phyloP scores from a whole-genome alignment of 2,329 filamentous ascomycete genomes.

The Zalaria sp. region DNA sequence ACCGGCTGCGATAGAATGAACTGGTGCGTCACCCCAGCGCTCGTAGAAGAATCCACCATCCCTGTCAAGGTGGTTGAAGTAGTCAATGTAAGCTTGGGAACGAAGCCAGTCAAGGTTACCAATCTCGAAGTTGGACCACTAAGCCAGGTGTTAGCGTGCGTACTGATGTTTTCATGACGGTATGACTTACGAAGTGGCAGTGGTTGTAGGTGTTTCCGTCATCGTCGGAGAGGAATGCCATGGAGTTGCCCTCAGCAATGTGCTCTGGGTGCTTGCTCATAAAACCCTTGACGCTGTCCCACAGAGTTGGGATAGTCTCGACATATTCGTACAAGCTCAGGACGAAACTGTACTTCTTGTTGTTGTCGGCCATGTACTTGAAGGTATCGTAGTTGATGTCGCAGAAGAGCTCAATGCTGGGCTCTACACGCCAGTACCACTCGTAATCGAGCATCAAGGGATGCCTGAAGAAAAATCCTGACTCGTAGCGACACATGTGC shows the following conservation, averaged over 20 bases:
- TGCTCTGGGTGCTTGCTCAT: constrained; percentile 84
- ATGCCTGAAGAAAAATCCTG: constrained; percentile 98
- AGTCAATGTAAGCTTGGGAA: constrained; percentile 77
- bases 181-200: constrained; percentile 74
- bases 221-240: constrained; percentile 86
- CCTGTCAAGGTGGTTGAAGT: constrained; percentile 72
- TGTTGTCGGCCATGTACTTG: constrained; percentile 87
- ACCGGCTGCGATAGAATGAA: constrained; percentile 90
- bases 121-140: constrained; percentile 99
- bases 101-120: constrained; percentile 89
- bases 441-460: constrained; percentile 89
- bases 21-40: constrained; percentile 92
- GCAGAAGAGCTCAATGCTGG: constrained; percentile 90
- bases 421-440: constrained; percentile 99
- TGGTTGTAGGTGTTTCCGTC: constrained; percentile 86
- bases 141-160: not conserved
- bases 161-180: not conserved
- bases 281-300: constrained; percentile 92
- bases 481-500: constrained; percentile 99
- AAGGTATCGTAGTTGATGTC: constrained; percentile 94
- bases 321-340: constrained; percentile 92
- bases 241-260: constrained; percentile 67
- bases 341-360: constrained; percentile 97
- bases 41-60: constrained; percentile 99
- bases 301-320: constrained; percentile 90